Evolutionary conservation across 2,329 filamentous ascomycete genomes (phyloP).

Genomic region (Daldinia sp.): DNA sequence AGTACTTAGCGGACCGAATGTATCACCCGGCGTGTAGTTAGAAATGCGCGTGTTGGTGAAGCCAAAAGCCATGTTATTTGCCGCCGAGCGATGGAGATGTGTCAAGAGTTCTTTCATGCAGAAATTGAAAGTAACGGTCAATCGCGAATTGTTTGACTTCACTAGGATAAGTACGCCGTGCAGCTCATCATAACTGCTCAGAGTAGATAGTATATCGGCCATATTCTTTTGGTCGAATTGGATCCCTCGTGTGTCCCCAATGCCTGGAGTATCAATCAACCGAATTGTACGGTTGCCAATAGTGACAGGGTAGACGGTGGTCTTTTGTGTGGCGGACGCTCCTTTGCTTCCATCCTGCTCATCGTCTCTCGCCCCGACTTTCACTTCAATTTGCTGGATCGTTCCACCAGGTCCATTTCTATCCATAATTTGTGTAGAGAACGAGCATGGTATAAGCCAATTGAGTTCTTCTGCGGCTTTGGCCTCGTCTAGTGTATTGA

Average conservation of each 20-base stretch:
- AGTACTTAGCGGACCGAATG: constrained; percentile 47
- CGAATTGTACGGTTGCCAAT: not conserved
- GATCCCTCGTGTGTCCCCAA: constrained; percentile 52
- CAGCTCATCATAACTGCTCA: constrained; percentile 48
- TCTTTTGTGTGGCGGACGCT: not conserved
- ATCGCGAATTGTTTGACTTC: constrained; percentile 50
- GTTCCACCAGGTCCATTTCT: not conserved
- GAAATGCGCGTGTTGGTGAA: constrained; percentile 54
- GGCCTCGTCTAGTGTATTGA: constrained; percentile 51
- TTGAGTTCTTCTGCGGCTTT: constrained; percentile 43
- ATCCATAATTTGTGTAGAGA: constrained; percentile 48
- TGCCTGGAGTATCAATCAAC: constrained; percentile 53
- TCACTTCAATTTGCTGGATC: not conserved
- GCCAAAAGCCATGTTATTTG: constrained; percentile 53
- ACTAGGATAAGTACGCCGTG: constrained; percentile 54
- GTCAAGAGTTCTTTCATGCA: constrained; percentile 53
- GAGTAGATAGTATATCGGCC: constrained; percentile 49
- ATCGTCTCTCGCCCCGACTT: not conserved
- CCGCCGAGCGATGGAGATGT: constrained; percentile 50
- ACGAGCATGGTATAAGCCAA: constrained; percentile 52
- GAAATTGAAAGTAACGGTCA: constrained; percentile 51
- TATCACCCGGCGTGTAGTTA: constrained; percentile 53
- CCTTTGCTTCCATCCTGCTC: not conserved
- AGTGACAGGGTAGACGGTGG: not conserved
- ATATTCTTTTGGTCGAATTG: constrained; percentile 51